Conservation (phyloP, 306 rosid species). For the Luffa aegyptiaca region DNA sequence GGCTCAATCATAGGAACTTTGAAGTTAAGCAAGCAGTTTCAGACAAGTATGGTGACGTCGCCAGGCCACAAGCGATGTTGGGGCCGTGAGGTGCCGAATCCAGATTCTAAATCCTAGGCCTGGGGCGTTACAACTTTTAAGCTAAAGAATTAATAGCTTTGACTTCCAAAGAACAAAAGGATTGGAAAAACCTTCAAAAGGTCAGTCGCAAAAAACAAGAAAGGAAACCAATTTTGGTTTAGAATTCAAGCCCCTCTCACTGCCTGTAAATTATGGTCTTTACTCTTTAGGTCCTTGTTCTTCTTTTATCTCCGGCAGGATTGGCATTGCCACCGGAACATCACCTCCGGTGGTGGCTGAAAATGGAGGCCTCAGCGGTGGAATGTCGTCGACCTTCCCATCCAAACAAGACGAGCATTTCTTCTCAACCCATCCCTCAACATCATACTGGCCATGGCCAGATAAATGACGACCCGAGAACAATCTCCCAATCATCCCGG, state of each 20-base stretch:
- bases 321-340: constrained; percentile 13
- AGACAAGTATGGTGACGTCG: no score
- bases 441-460: constrained; percentile 48
- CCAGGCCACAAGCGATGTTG: no score
- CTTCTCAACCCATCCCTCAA: constrained; percentile 68
- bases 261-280: background rate
- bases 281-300: background rate
- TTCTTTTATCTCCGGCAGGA: constrained; percentile 30
- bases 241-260: background rate
- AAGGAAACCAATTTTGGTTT: background rate
- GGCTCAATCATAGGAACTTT: no score
- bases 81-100: no score
- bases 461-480: constrained; percentile 62
- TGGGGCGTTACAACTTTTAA: no score
- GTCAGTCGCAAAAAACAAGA: background rate
- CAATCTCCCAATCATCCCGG: constrained; percentile 66
- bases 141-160: no score
- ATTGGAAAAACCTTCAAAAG: background rate
- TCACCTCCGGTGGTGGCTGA: background rate
- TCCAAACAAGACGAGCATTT: constrained; percentile 72
- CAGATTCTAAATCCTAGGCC: no score
- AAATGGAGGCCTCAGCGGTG: constrained; percentile 13
- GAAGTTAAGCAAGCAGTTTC: no score
- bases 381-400: constrained; percentile 31
- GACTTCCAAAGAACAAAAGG: no score